phyloP scores from a whole-genome alignment of 208 protist species.

The Vickermania spadyakhi region DNA sequence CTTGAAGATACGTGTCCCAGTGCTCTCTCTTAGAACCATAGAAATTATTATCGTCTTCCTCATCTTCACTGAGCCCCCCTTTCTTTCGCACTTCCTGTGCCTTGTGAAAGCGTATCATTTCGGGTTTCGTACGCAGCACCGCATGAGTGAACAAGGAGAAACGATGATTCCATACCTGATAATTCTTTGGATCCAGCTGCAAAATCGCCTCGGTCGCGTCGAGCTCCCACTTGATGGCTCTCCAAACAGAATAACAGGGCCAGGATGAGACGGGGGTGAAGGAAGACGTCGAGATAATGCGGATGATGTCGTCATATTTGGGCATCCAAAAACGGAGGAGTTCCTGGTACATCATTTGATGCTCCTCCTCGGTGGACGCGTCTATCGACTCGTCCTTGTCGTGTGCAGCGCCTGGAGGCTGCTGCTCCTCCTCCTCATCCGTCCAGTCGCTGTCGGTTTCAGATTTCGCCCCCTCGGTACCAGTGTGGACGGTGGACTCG shows the following conservation, averaged over 20 bases:
- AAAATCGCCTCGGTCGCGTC: constrained; percentile 23
- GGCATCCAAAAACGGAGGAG: neutral
- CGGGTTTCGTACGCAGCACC: constrained; percentile 12
- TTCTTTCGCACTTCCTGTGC: neutral
- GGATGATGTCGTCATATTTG: neutral
- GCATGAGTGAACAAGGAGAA: constrained; percentile 38
- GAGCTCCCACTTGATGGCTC: constrained; percentile 70
- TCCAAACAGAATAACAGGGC: constrained; percentile 31
- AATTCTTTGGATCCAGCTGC: constrained; percentile 58
- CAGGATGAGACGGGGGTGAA: no score
- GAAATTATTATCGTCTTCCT: no score
- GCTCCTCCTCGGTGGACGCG: neutral
- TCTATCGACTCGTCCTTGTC: neutral
- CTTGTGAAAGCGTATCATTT: neutral
- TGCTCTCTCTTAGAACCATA: no score
- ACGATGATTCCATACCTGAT: constrained; percentile 82
- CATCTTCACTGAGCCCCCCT: neutral
- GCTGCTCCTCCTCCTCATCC: no score
- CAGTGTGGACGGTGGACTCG: no score
- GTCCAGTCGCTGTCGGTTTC: no score
- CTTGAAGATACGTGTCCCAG: constrained; percentile 20
- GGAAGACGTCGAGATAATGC: no score
- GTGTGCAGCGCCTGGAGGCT: no score
- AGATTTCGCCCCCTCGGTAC: no score
- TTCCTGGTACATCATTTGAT: neutral